A percentile compares a stretch with the other conserved stretches of the same genome.
Evolutionary conservation across 177 flowering plant species (phyloP).

Genomic region (Telopea speciosissima): DNA sequence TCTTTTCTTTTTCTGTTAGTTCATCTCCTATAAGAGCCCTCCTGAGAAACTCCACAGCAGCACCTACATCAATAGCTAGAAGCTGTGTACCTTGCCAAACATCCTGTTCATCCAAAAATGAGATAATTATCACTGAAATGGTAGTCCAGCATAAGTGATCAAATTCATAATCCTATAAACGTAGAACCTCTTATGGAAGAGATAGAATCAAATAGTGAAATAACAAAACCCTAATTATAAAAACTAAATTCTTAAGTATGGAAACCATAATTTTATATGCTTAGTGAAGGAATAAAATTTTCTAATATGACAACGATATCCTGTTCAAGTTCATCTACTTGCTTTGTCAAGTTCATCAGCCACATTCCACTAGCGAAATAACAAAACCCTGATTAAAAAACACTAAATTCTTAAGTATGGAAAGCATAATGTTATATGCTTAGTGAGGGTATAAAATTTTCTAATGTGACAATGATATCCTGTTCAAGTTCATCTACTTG

Average conservation of each 20-base stretch:
- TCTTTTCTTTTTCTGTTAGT: conserved; percentile 81
- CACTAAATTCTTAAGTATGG: background rate
- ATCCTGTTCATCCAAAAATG: conserved; percentile 53
- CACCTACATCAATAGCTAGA: conserved; percentile 84
- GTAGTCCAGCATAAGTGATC: background rate
- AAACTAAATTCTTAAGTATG: background rate
- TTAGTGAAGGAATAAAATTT: background rate
- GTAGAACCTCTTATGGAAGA: background rate
- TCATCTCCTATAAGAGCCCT: conserved; percentile 79
- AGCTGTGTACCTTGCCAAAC: conserved; percentile 97
- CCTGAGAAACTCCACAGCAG: conserved; percentile 67
- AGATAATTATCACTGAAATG: conserved; percentile 4
- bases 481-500: too few species aligned
- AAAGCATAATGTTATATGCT: too few species aligned
- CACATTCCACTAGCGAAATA: background rate
- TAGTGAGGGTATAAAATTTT: background rate
- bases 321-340: background rate
- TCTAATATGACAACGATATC: background rate
- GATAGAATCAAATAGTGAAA: background rate
- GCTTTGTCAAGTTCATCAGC: too few species aligned
- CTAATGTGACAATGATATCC: background rate
- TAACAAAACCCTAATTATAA: too few species aligned
- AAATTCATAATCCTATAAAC: background rate
- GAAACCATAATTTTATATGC: too few species aligned
- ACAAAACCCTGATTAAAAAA: background rate